Conservation (phyloP, 495 filamentous ascomycete genomes). For the Penicillium chermesinum region DNA sequence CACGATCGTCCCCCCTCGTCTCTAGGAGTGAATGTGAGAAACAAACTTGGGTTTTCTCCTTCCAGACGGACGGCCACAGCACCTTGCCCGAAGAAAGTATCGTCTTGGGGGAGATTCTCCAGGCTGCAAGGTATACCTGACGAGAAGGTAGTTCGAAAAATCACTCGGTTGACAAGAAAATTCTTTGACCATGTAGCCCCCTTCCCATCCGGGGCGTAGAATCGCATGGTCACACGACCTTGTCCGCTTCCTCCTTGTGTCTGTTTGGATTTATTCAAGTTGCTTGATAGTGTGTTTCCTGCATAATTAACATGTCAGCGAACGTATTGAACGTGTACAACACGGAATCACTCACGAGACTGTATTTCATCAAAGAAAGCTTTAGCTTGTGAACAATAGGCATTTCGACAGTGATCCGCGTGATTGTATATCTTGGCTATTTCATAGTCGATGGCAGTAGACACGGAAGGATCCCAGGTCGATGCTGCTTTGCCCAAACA, state of each 20-base stretch:
- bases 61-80: constrained; percentile 4
- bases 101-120: not conserved
- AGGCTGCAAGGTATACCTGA: constrained; percentile 7
- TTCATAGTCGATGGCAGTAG: constrained; percentile 4
- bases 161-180: constrained; percentile 2
- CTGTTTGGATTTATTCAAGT: not conserved
- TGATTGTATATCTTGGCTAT: constrained; percentile 1
- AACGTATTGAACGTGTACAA: not conserved
- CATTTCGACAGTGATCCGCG: constrained; percentile 2
- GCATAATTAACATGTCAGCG: not conserved
- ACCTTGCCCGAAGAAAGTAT: constrained; percentile 8
- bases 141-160: constrained; percentile 3
- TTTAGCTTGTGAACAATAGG: constrained; percentile 5
- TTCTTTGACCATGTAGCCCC: not conserved
- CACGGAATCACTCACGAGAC: constrained; percentile 3
- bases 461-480: constrained; percentile 2
- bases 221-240: constrained; percentile 5
- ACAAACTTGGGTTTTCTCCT: constrained; percentile 7
- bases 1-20: not conserved
- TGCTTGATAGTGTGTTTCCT: constrained; percentile 3
- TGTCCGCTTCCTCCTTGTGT: constrained; percentile 3
- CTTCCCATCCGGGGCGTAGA: constrained; percentile 1
- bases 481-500: constrained; percentile 1
- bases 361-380: constrained; percentile 1
- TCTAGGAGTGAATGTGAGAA: constrained; percentile 7